Evolutionary conservation across 108 stramenopile genomes (phyloP), one percentile per base, ranked within the genome.

Genomic region (Cyclostephanos tholiformis): DNA sequence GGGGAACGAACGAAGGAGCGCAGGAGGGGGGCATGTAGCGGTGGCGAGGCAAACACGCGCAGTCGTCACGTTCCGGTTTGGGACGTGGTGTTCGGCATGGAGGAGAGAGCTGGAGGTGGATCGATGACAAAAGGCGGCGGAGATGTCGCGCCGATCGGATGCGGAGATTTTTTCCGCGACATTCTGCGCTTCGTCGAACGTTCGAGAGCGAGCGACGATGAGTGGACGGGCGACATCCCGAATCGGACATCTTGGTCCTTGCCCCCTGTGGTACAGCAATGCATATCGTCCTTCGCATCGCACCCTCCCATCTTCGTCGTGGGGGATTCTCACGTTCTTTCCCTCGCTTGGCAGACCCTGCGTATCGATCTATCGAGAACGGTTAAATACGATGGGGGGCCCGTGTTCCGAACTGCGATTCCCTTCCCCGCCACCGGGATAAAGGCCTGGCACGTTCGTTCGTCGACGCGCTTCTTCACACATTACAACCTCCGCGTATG

Each of bases 301-400:
- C 70, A 81, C 26, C 69, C 50, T 29, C 76, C 75, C 6, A 57
- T 86, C 38, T 86, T 72, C 55, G 63, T 86, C n/a, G 44, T 86
- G 30, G 87, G 87, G 0, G 87, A 88, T 63, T 88, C 87, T 3
- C 87, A 88, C 62, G 79, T 83, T 7, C 51, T 88, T 13, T 84
- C 83, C 23, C n/a, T 84, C 7, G 87, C 84, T 25, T 88, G 87
- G 87, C 87, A 88, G 64, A 77, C 80, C 12, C 46, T 86, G 46
- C 25, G 67, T 43, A 69, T 84, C 38, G 63, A 56, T 63, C 13
- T 65, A 0, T 73, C 44, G 41, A 64, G 43, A 23, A 77, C 19
- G 55, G 43, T 48, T 11, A 36, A 43, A 13, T 6, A 63, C 66
- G 22, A 63, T 46, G 30, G 20, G 29, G 9, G 0, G 20, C 23